phyloP scores from a whole-genome alignment of 1,284 basidiomycete species.

The Apiotrichum sp. region DNA sequence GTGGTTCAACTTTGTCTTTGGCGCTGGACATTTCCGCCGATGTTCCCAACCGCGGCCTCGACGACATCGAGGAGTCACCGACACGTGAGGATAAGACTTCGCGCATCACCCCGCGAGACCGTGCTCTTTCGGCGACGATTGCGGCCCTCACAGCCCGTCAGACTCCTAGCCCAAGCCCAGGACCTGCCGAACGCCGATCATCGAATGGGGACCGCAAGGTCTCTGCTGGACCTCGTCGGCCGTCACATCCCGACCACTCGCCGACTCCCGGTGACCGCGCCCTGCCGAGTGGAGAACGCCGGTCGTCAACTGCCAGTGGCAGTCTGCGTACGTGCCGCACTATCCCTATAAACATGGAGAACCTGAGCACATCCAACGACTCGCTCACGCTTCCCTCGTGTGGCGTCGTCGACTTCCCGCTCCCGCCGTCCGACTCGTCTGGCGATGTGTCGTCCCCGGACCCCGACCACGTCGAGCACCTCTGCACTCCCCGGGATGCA shows the following conservation, averaged over 20 bases:
- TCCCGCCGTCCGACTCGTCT: constrained; percentile 17
- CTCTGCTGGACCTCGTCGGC: too few relatives aligned
- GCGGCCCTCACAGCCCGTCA: constrained; percentile 6
- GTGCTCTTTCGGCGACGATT: constrained; percentile 12
- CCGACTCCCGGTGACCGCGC: too few relatives aligned
- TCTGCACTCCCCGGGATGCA: constrained; percentile 13
- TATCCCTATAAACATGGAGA: constrained; percentile 17
- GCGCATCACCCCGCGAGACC: constrained; percentile 1
- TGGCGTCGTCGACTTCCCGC: constrained; percentile 17
- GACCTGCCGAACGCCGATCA: background rate
- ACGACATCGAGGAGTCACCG: constrained; percentile 10
- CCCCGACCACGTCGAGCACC: constrained; percentile 20
- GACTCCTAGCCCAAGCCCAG: background rate
- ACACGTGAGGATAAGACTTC: background rate
- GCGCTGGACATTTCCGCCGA: constrained; percentile 14
- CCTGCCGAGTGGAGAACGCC: too few relatives aligned
- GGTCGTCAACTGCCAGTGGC: background rate
- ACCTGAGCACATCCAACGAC: constrained; percentile 16
- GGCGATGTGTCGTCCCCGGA: constrained; percentile 16
- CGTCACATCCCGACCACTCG: too few relatives aligned
- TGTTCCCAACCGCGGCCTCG: constrained; percentile 1
- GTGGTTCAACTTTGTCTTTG: constrained; percentile 17
- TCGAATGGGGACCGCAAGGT: background rate
- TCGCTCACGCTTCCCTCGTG: constrained; percentile 7
- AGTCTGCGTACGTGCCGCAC: background rate